Conservation (phyloP, 1,139 yeast genomes). For the Geotrichum histeridarum region DNA sequence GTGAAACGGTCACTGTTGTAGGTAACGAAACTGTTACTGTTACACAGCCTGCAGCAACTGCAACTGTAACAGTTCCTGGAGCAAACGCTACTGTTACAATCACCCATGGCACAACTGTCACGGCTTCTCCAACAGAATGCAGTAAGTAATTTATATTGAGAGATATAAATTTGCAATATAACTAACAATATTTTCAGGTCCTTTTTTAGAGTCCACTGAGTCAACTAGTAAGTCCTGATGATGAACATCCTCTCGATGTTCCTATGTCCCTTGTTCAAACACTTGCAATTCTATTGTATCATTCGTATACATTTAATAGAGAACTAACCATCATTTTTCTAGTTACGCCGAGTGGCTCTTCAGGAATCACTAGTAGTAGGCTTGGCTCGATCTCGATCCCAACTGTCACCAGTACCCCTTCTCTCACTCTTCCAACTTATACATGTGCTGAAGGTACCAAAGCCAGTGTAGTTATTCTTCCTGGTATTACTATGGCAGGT, state of each 20-base stretch:
- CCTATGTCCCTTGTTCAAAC: not conserved
- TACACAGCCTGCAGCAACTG: conserved; percentile 19
- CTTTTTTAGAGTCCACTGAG: conserved; percentile 39
- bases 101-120: conserved; percentile 8
- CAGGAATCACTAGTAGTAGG: conserved; percentile 36
- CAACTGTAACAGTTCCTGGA: conserved; percentile 19
- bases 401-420: conserved; percentile 10
- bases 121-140: conserved; percentile 1
- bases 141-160: conserved; percentile 11
- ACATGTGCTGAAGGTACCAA: conserved; percentile 15
- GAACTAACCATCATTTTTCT: conserved; percentile 2
- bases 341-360: conserved; percentile 36
- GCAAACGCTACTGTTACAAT: conserved; percentile 16
- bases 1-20: conserved; percentile 20
- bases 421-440: conserved; percentile 6
- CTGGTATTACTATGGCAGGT: conserved; percentile 17
- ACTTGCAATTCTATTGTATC: not conserved
- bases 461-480: conserved; percentile 12
- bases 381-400: conserved; percentile 27
- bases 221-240: conserved; percentile 26
- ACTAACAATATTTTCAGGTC: conserved; percentile 20
- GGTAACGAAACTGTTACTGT: conserved; percentile 19
- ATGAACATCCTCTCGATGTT: not conserved
- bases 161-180: conserved; percentile 20
- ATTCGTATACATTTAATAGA: not conserved